phyloP scores from a whole-genome alignment of 768 basidiomycete genomes.

The Sistotremastrum suecicum region DNA sequence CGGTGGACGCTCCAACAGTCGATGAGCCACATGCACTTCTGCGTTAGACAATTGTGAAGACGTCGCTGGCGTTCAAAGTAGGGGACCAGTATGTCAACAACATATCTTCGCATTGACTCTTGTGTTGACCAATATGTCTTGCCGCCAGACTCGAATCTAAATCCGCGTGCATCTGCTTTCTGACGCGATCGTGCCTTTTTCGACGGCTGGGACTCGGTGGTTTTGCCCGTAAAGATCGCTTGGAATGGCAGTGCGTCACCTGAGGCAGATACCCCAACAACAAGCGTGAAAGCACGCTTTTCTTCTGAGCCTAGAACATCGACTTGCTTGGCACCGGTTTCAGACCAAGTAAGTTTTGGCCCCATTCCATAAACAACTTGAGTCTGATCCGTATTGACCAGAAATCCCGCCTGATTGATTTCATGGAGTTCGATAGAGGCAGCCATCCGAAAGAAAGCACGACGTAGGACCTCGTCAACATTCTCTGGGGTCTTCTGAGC shows the following conservation, averaged over 20 bases:
- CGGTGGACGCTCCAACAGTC: constrained; percentile 18
- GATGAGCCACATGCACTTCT: constrained; percentile 2
- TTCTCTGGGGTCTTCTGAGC: constrained; percentile 22
- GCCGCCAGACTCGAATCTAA: constrained; percentile 8
- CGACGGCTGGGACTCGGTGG: constrained; percentile 13
- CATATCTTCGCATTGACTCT: background rate
- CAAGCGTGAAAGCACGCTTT: constrained; percentile 27
- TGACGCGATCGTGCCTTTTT: constrained; percentile 3
- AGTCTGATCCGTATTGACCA: constrained; percentile 25
- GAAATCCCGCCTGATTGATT: constrained; percentile 13
- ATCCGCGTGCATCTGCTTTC: constrained; percentile 12
- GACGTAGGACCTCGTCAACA: constrained; percentile 9
- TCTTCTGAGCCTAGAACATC: constrained; percentile 21
- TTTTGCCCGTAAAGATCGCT: constrained; percentile 20
- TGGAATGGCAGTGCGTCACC: constrained; percentile 25
- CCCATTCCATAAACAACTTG: constrained; percentile 16
- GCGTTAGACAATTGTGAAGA: background rate
- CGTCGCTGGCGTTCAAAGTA: constrained; percentile 1
- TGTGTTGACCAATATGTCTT: background rate
- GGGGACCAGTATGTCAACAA: constrained; percentile 2
- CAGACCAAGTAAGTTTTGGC: constrained; percentile 16
- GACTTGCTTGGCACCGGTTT: constrained; percentile 21
- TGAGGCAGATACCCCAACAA: constrained; percentile 17
- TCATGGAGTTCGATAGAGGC: constrained; percentile 14
- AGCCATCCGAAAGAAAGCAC: constrained; percentile 12